Evolutionary conservation across 1,284 basidiomycete species (phyloP).

Genomic region (Puccinia horiana): DNA sequence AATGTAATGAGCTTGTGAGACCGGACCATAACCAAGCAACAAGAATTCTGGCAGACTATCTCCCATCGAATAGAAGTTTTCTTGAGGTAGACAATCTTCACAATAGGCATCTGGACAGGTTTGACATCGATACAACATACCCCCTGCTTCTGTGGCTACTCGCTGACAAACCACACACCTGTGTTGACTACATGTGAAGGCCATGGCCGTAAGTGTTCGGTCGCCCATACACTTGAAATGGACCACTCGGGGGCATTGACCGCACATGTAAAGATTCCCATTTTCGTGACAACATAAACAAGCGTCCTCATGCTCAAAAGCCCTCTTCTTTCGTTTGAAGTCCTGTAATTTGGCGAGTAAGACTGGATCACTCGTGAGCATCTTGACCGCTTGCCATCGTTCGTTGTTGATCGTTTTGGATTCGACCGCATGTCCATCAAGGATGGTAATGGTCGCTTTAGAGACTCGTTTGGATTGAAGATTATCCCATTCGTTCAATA

Average conservation of each 20-base stretch:
- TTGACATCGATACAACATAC: conserved; percentile 66
- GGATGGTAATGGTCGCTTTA: conserved; percentile 60
- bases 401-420: conserved; percentile 50
- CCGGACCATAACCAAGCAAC: conserved; percentile 19
- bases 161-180: conserved; percentile 62
- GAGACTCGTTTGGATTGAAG: conserved; percentile 61
- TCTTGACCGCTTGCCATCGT: conserved; percentile 53
- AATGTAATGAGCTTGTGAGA: conserved; percentile 23
- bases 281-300: conserved; percentile 67
- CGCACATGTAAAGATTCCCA: conserved; percentile 64
- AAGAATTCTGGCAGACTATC: conserved; percentile 41
- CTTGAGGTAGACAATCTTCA: conserved; percentile 60
- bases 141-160: conserved; percentile 62
- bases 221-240: conserved; percentile 63
- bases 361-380: conserved; percentile 52
- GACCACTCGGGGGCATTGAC: conserved; percentile 65
- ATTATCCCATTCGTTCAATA: conserved; percentile 59
- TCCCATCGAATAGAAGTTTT: conserved; percentile 33
- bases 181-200: conserved; percentile 64
- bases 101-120: conserved; percentile 67
- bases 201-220: conserved; percentile 52
- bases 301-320: conserved; percentile 64
- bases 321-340: conserved; percentile 57
- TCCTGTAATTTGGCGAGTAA: conserved; percentile 48
- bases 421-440: conserved; percentile 61